Base-by-base conservation (phyloP, 345 rosid species). In the Arabidopsis suecica region DNA sequence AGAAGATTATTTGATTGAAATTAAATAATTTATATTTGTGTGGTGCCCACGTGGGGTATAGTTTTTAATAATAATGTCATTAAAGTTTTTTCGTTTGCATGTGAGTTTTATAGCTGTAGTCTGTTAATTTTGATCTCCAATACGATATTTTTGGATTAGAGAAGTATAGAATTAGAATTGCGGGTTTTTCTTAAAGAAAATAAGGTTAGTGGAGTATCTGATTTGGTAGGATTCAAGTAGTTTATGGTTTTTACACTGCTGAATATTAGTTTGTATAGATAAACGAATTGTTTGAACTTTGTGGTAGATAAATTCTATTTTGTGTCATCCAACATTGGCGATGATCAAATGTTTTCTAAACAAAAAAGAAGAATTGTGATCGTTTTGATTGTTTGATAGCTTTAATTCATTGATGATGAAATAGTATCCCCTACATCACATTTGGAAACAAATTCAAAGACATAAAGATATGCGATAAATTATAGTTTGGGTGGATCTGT, bases 31-130 rank as follows among this genome's bases (percentile, higher is more conserved):
- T 53, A 41, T 72, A 62, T 62, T 36, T 51, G 32, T 36, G 47
- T 73, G 71, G 69, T 50, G 61, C 51, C 76, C 76, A 49, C 76
- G 69, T 72, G 61, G 69, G 68, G 48, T 36, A 71, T 72, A 25
- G 32, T 71, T 38, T 51, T 38, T 51, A 71, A 61, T 61, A 37
- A 71, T 49, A 48, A n/a, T 61, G 30, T 48, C 68, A 37, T 37
- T 71, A 49, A 71, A 70, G 65, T 57, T 70, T 12, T 70, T 70
- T 58, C 57, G 20, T 47, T 58, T 70, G 66, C 74, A 58, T 58
- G 57, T 70, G 36, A 45, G 4, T 13, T 33, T 18, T 7, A 3
- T 70, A 18, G 57, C 65, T 66, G 12, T 28, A 54, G 14, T 51
- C 20, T 23, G 2, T 51, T 40, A 41, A 11, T 55, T 23, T 57